Conservation (phyloP, 148 eudicot genomes). For the Vaccinium macrocarpon region DNA sequence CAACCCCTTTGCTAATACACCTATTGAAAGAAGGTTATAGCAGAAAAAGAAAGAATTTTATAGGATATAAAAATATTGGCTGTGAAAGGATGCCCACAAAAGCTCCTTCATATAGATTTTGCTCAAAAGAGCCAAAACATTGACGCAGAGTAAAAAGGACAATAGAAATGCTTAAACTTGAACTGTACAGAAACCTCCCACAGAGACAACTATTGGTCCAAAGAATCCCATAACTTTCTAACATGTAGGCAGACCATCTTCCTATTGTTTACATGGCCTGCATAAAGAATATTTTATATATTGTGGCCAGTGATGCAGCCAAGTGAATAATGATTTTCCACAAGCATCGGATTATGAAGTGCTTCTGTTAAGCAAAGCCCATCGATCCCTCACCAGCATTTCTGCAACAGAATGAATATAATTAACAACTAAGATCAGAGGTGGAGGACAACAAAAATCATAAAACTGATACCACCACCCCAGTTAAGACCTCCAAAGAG, state of each 20-base stretch:
- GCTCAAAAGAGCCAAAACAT: background rate
- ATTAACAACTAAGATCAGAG: conserved; percentile 42
- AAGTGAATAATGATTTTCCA: conserved; percentile 49
- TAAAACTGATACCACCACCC: conserved; percentile 42
- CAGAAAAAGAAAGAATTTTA: background rate
- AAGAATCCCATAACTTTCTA: conserved; percentile 1
- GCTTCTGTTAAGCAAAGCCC: conserved; percentile 64
- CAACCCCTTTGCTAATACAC: background rate
- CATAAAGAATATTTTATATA: conserved; percentile 16
- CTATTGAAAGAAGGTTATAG: background rate
- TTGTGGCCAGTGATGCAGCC: conserved; percentile 37
- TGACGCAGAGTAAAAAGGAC: background rate
- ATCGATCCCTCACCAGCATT: conserved; percentile 66
- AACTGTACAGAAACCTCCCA: background rate
- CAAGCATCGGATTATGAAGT: conserved; percentile 52
- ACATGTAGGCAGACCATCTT: conserved; percentile 17
- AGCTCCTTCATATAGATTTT: conserved; percentile 1
- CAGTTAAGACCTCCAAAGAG: conserved; percentile 29
- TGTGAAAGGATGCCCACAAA: conserved; percentile 1
- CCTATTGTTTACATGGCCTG: conserved; percentile 29
- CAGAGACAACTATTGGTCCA: conserved; percentile 9
- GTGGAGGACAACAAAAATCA: conserved; percentile 39
- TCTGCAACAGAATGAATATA: conserved; percentile 70
- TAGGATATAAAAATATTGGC: background rate
- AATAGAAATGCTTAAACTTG: background rate